phyloP scores from a whole-genome alignment of 2,329 filamentous ascomycete genomes.

The Plectosphaerella sp. region DNA sequence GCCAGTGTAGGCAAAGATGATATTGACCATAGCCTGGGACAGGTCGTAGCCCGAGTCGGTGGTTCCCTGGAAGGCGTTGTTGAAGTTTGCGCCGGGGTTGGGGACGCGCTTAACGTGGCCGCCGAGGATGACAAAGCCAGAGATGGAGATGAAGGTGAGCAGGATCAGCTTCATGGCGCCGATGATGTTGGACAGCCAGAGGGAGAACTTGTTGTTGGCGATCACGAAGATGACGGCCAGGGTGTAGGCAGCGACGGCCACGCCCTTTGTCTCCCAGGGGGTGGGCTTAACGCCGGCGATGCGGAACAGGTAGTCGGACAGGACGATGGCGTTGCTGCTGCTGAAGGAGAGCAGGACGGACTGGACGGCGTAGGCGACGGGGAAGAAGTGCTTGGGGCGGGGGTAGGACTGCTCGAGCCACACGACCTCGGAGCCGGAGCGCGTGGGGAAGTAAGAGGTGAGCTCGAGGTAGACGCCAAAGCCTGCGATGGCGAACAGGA shows the following conservation, averaged over 20 bases:
- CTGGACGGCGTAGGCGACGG: slow-evolving; percentile 60
- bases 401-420: slow-evolving; percentile 67
- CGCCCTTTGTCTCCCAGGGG: slow-evolving; percentile 62
- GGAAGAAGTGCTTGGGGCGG: slow-evolving; percentile 59
- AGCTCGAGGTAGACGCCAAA: slow-evolving; percentile 60
- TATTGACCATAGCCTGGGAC: slow-evolving; percentile 48
- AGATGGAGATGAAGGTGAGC: slow-evolving; percentile 57
- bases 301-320: slow-evolving; percentile 59
- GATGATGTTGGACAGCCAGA: slow-evolving; percentile 51
- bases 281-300: slow-evolving; percentile 45
- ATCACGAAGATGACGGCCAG: slow-evolving; percentile 51
- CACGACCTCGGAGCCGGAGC: slow-evolving; percentile 62
- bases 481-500: slow-evolving; percentile 50
- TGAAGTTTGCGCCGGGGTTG: slow-evolving; percentile 29
- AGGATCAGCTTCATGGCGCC: slow-evolving; percentile 53
- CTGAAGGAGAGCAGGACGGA: slow-evolving; percentile 61
- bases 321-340: slow-evolving; percentile 60
- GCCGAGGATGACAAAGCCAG: slow-evolving; percentile 56
- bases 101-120: slow-evolving; percentile 24
- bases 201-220: slow-evolving; percentile 53
- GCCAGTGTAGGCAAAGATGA: slow-evolving; percentile 54
- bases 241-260: slow-evolving; percentile 61
- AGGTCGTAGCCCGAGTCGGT: slow-evolving; percentile 29
- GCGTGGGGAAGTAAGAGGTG: slow-evolving; percentile 61
- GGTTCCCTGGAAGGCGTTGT: slow-evolving; percentile 28